Evolutionary conservation across 306 rosid genomes (phyloP).

Genomic region (Leucaena leucocephala): DNA sequence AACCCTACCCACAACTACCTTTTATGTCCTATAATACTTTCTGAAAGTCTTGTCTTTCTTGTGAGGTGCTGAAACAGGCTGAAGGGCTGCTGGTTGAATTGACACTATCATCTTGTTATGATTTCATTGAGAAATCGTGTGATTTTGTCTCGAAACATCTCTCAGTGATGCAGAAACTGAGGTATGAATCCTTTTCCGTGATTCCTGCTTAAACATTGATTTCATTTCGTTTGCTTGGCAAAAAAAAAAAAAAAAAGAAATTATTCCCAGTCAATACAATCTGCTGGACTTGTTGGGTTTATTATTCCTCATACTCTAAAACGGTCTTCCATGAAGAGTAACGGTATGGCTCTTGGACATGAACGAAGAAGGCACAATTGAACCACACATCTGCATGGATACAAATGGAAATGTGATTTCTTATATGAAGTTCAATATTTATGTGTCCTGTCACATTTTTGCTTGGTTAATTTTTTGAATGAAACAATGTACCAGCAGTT

Average conservation of each 20-base stretch:
- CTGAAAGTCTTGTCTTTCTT: conserved; percentile 22
- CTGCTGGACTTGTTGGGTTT: conserved; percentile 19
- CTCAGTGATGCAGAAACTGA: conserved; percentile 70
- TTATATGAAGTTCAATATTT: conserved; percentile 2
- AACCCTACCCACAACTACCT: conserved; percentile 5
- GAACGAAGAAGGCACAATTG: neutral
- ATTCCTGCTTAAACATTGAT: conserved; percentile 21
- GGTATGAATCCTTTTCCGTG: conserved; percentile 48
- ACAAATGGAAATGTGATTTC: neutral
- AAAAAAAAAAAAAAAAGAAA: neutral
- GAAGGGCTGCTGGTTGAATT: conserved; percentile 86
- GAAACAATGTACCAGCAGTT: conserved; percentile 6
- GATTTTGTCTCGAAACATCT: conserved; percentile 78
- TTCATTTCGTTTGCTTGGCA: neutral
- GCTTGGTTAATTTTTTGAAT: neutral
- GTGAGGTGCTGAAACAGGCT: conserved; percentile 66
- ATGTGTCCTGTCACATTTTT: neutral
- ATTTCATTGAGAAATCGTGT: conserved; percentile 77
- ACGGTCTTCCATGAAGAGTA: neutral
- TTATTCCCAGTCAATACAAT: conserved; percentile 2
- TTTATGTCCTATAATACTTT: neutral
- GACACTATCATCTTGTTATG: conserved; percentile 76
- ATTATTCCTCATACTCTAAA: conserved; percentile 25
- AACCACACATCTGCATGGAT: neutral
- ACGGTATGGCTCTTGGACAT: conserved; percentile 15